phyloP scores from a whole-genome alignment of 1,284 basidiomycete genomes.

The Athelia psychrophila region DNA sequence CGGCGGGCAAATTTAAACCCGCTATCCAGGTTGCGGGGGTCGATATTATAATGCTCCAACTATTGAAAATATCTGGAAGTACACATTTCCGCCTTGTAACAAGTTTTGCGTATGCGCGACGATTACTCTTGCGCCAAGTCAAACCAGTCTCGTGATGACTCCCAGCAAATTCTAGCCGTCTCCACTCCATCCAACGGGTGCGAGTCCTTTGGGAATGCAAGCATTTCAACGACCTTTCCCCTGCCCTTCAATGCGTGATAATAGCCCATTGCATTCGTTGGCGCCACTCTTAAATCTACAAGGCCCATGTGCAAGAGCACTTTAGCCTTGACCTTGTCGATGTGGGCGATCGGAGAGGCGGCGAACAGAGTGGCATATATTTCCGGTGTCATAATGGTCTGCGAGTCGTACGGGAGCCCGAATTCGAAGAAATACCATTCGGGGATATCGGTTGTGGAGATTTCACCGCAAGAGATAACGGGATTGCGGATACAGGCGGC shows the following conservation, averaged over 20 bases:
- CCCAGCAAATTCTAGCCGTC: conserved; percentile 46
- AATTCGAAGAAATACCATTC: conserved; percentile 73
- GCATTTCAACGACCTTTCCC: conserved; percentile 49
- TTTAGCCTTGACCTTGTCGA: conserved; percentile 48
- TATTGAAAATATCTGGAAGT: too few relatives aligned
- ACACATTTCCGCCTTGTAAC: too few relatives aligned
- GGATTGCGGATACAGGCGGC: conserved; percentile 69
- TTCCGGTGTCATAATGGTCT: conserved; percentile 38
- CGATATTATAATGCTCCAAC: too few relatives aligned
- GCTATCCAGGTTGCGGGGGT: too few relatives aligned
- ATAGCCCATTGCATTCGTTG: conserved; percentile 59
- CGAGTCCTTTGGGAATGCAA: conserved; percentile 60
- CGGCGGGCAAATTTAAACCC: too few relatives aligned
- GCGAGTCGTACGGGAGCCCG: conserved; percentile 37
- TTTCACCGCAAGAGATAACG: conserved; percentile 58
- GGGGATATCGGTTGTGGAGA: conserved; percentile 61
- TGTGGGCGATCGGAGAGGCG: conserved; percentile 57
- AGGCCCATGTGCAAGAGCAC: conserved; percentile 62
- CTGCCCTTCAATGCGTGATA: conserved; percentile 62
- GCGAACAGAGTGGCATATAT: conserved; percentile 42
- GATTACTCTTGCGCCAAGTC: background rate
- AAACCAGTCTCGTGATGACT: conserved; percentile 54
- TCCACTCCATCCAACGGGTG: conserved; percentile 67
- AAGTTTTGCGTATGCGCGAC: background rate
- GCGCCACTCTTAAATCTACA: conserved; percentile 60